Conservation (phyloP, 768 basidiomycete species). For the Pisolithus marmoratus region DNA sequence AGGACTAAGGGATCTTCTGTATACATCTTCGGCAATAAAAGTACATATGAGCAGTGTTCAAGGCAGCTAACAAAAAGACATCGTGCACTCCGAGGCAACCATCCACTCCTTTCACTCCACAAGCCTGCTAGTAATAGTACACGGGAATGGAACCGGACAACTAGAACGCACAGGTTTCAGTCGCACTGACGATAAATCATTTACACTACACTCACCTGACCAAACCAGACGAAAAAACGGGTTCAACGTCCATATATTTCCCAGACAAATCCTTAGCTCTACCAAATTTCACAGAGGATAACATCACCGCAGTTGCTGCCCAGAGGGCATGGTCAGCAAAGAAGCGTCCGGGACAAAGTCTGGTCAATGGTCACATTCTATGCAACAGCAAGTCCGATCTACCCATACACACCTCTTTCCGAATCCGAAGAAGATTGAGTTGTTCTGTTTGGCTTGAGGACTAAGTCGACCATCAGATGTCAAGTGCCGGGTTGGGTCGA, state of each 20-base stretch:
- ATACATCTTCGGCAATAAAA: too few species aligned
- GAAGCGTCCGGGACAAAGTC: slow-evolving; percentile 1
- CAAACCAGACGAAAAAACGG: not conserved
- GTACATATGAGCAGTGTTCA: too few species aligned
- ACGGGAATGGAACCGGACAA: too few species aligned
- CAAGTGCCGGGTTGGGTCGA: not conserved
- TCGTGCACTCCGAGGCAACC: too few species aligned
- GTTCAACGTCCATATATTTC: not conserved
- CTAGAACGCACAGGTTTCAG: too few species aligned
- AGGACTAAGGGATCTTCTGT: too few species aligned
- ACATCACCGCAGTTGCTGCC: not conserved
- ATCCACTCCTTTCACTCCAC: too few species aligned
- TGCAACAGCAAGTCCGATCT: not conserved
- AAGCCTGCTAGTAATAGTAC: too few species aligned
- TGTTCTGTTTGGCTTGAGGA: not conserved
- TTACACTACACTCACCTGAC: not conserved
- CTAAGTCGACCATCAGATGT: not conserved
- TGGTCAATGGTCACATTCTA: not conserved
- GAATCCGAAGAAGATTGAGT: not conserved
- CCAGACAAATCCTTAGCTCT: not conserved
- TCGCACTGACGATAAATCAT: too few species aligned
- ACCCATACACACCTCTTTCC: not conserved
- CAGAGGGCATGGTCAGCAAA: not conserved
- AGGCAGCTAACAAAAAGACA: too few species aligned
- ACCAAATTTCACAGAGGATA: not conserved